These are phyloP conservation scores for Chlamydomonas reinhardtii DNA, from an alignment of 163 green algal genomes.

Conservation along the genomic window DNA sequence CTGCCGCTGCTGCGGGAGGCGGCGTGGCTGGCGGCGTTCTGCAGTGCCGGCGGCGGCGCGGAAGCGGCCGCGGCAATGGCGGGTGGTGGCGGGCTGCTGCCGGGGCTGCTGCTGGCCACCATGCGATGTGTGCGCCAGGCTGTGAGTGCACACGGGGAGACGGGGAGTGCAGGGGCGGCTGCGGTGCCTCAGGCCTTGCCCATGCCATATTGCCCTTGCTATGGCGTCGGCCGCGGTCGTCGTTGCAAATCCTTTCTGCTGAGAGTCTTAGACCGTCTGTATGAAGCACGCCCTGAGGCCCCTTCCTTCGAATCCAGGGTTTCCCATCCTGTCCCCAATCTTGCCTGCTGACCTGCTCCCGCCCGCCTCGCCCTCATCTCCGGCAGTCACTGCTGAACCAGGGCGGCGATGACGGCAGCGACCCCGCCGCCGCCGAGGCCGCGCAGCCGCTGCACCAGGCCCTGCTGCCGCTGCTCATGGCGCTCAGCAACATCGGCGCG, in stretches of 20 bases:
- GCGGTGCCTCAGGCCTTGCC: too few species aligned
- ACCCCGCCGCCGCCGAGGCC: background rate
- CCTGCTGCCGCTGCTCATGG: conserved; percentile 34
- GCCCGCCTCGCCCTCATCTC: background rate
- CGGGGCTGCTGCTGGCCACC: conserved; percentile 11
- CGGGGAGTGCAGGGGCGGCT: too few species aligned
- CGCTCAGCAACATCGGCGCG: conserved; percentile 31
- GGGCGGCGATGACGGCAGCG: background rate
- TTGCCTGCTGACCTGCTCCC: too few species aligned
- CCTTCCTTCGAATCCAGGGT: too few species aligned
- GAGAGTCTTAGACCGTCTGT: too few species aligned
- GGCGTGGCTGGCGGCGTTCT: conserved; percentile 25
- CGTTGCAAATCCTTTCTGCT: too few species aligned
- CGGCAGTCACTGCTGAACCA: background rate
- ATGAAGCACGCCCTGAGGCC: too few species aligned
- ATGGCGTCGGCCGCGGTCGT: too few species aligned
- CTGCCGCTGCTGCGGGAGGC: conserved; percentile 29
- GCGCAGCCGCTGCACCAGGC: conserved; percentile 12
- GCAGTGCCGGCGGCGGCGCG: background rate
- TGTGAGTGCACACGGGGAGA: conserved; percentile 1
- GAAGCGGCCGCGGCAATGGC: background rate
- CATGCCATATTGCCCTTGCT: background rate
- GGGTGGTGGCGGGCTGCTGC: conserved; percentile 21
- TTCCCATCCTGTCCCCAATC: too few species aligned
- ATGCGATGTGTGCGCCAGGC: conserved; percentile 2